These are phyloP conservation scores for Rhizopogon hawkerae DNA, from an alignment of 1,284 basidiomycete species.

Conservation along the genomic window DNA sequence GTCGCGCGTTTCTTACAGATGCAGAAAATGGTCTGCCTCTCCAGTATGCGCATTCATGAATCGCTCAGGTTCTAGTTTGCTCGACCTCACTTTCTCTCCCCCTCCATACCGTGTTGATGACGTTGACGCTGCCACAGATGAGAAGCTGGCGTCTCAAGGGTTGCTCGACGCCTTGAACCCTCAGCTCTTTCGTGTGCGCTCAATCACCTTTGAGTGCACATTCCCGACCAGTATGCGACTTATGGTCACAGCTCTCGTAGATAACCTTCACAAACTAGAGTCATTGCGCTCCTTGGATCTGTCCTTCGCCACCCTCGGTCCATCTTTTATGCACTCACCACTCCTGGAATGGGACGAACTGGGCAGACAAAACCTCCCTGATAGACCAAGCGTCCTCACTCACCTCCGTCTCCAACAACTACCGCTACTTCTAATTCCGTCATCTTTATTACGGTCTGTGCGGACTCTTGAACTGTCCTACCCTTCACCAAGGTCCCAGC, in stretches of 20 bases:
- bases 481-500: conserved; percentile 22
- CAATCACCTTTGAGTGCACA: conserved; percentile 29
- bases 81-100: conserved; percentile 30
- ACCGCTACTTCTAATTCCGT: conserved; percentile 31
- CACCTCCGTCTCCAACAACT: conserved; percentile 35
- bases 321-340: conserved; percentile 19
- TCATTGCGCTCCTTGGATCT: conserved; percentile 28
- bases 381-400: conserved; percentile 18
- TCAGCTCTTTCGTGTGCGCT: conserved; percentile 25
- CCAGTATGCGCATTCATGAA: conserved; percentile 27
- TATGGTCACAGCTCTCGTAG: conserved; percentile 15
- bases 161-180: conserved; percentile 19
- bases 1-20: conserved; percentile 31
- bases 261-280: conserved; percentile 22
- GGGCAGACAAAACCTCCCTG: conserved; percentile 6
- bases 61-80: conserved; percentile 28
- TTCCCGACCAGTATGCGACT: conserved; percentile 23
- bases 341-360: conserved; percentile 20
- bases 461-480: conserved; percentile 34
- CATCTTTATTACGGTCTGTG: conserved; percentile 30
- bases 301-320: conserved; percentile 22
- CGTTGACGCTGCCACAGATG: conserved; percentile 9
- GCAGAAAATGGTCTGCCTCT: conserved; percentile 19
- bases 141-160: conserved; percentile 11
- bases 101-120: conserved; percentile 8